Base-by-base conservation (phyloP, 257 asterid genomes). In the Gardenia jasminoides region DNA sequence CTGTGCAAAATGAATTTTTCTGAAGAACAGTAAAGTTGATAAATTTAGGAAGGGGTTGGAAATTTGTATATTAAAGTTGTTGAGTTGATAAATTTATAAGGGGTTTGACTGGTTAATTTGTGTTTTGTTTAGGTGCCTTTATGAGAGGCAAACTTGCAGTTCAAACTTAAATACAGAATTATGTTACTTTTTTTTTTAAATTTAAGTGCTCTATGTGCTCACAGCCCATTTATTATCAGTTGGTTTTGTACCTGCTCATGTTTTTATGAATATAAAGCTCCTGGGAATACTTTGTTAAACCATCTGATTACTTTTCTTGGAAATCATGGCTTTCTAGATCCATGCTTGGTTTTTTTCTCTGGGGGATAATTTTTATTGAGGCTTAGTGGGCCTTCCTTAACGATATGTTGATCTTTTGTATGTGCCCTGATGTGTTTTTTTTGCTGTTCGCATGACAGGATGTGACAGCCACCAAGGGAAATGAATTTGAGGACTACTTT, bases 401-500 rank as follows among this genome's bases (percentile, higher is more conserved):
- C n/a, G 44, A 26, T 30, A 68, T 28, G 54, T 48, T 36, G 28
- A 68, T 36, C 24, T 44, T 0, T 43, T 61, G 33, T 0, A 58
- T 20, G n/a, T 4, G 58, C 47, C 26, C 78, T 69, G 20, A 73
- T 48, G 22, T 22, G 64, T n/a, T 28, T 22, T 22, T 20, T 33
- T 61, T 41, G 41, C 36, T n/a, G 31, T 83, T 82, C 82, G 72
- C 52, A 77, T 84, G 76, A 71, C 81, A 92, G 97, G 97, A 91
- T 84, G 98, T 94, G 82, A 93, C 98, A 52, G 97, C 97, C 78
- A 92, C 98, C 43, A 94, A 94, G 82, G 97, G 97, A 81, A 94
- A 91, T 82, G 96, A 92, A 77, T 94, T 92, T 70, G 97, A 92
- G 87, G 97, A 92, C 85, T 94, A 92, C 88, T 94, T 94, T 85